phyloP scores from a whole-genome alignment of 1,284 basidiomycete species.

The Rhodotorula sp. region DNA sequence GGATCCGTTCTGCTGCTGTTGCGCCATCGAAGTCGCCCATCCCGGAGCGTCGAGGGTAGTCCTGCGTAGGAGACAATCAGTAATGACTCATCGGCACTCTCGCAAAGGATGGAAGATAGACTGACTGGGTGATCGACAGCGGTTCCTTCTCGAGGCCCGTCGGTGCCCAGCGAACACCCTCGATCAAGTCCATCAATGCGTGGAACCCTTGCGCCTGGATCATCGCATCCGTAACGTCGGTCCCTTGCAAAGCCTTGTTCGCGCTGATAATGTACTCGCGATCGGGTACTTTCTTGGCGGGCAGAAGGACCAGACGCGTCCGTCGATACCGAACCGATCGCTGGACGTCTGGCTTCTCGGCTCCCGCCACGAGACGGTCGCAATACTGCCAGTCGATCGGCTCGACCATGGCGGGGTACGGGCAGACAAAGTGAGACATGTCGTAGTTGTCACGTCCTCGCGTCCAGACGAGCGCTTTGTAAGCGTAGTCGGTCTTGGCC shows the following conservation, averaged over 20 bases:
- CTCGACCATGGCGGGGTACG: constrained; percentile 39
- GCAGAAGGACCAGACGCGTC: constrained; percentile 91
- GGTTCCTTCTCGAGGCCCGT: constrained; percentile 59
- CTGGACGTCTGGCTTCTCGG: constrained; percentile 40
- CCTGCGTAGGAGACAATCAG: background rate
- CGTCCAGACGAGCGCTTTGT: constrained; percentile 90
- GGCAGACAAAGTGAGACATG: constrained; percentile 55
- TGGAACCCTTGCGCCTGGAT: constrained; percentile 38
- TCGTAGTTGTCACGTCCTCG: constrained; percentile 74
- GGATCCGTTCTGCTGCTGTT: background rate
- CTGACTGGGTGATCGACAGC: constrained; percentile 32
- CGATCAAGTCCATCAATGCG: constrained; percentile 43
- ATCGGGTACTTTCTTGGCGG: constrained; percentile 66
- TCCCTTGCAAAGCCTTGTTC: constrained; percentile 59
- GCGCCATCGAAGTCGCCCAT: constrained; percentile 52
- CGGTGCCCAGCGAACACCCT: constrained; percentile 70
- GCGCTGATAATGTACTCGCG: constrained; percentile 57
- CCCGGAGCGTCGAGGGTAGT: constrained; percentile 77
- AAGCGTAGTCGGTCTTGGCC: constrained; percentile 63
- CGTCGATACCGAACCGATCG: constrained; percentile 69
- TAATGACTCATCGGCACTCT: constrained; percentile 56
- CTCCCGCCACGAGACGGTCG: constrained; percentile 50
- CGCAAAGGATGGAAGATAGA: constrained; percentile 55
- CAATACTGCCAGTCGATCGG: constrained; percentile 50
- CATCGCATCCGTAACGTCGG: constrained; percentile 22